phyloP scores from a whole-genome alignment of 225 moss, liverwort and hornwort species.

The Physcomitrellopsis africana region DNA sequence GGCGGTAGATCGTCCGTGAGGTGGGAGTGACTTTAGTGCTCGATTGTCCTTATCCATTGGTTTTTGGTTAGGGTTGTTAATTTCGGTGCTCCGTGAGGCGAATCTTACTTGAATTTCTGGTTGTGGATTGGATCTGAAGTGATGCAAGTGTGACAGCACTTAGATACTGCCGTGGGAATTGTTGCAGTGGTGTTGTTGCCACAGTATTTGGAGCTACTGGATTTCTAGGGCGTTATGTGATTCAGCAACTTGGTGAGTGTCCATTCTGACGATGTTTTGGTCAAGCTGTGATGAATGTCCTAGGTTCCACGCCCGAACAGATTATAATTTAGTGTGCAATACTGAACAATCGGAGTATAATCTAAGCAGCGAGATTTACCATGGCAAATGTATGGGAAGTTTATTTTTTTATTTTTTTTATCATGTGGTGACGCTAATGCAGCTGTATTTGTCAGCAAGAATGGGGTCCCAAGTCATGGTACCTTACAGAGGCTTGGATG shows the following conservation, averaged over 20 bases:
- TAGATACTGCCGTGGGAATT: not conserved
- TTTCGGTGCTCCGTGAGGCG: not conserved
- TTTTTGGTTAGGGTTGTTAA: not conserved
- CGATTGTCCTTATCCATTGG: not conserved
- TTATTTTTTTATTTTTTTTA: too few relatives aligned
- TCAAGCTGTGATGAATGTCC: not conserved
- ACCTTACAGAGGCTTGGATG: conserved; percentile 75
- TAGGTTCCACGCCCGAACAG: not conserved
- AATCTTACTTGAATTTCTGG: not conserved
- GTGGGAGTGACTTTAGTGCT: conserved; percentile 21
- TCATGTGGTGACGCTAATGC: conserved; percentile 15
- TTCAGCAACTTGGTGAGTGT: conserved; percentile 70
- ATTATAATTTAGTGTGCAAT: not conserved
- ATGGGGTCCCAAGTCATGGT: conserved; percentile 85
- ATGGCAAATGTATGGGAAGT: not conserved
- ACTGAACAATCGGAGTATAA: not conserved
- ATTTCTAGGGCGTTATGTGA: conserved; percentile 77
- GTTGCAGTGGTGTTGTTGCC: conserved; percentile 70
- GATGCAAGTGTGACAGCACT: not conserved
- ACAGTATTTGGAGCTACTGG: conserved; percentile 86
- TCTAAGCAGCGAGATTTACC: not conserved
- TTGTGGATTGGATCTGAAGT: not conserved
- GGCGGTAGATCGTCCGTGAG: conserved; percentile 89
- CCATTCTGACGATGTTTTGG: conserved; percentile 1
- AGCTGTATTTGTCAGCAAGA: conserved; percentile 50